Base-by-base conservation (phyloP, 1,284 basidiomycete genomes). In the Volvariella volvacea region DNA sequence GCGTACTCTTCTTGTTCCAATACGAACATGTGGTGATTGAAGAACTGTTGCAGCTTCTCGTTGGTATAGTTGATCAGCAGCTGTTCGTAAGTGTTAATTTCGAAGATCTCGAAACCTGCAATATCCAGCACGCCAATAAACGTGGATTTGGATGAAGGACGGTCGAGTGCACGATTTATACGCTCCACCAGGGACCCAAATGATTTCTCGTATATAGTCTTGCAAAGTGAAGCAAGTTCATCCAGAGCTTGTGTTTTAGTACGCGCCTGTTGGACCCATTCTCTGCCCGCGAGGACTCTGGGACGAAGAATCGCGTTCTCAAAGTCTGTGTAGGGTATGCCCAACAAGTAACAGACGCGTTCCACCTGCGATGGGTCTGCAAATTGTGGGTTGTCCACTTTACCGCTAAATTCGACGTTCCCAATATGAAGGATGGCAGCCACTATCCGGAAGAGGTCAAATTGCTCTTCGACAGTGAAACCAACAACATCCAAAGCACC, bases 11-110 rank as follows among this genome's bases (percentile, higher is more conserved):
- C 95, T 63, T 99, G 96, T 69, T 99, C 96, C 32, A 99, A 80
- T 10, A 97, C 93, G 64, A 99, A 99, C 96, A 99, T 99, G 66
- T 99, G 96, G 64, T 98, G 93, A 60, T 99, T 99, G 79, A 97
- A 97, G 69, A 94, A 96, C 60, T 94, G 92, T 62, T 95, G 92
- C 6, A 97, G 76, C 60, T 88, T 93, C 73, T 97, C 93, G 70
- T 99, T 99, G 36, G 96, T 99, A 61, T 92, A 97, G 63, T 99
- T 99, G 79, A 99, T 99, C 56, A 96, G 82, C 19, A 99, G 78
- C 65, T 99, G 96, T 60, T 99, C 96, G 63, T 99, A 99, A 10
- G 87, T 87, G 61, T 94, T 94, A 51, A 79, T 68, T 46, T 87
- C 84, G 65, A 89, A 88, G 67, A 99, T 99, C 64, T 99, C 96